These are phyloP conservation scores for Psophocarpus tetragonolobus DNA, from an alignment of 306 rosid genomes.

Conservation along the genomic window DNA sequence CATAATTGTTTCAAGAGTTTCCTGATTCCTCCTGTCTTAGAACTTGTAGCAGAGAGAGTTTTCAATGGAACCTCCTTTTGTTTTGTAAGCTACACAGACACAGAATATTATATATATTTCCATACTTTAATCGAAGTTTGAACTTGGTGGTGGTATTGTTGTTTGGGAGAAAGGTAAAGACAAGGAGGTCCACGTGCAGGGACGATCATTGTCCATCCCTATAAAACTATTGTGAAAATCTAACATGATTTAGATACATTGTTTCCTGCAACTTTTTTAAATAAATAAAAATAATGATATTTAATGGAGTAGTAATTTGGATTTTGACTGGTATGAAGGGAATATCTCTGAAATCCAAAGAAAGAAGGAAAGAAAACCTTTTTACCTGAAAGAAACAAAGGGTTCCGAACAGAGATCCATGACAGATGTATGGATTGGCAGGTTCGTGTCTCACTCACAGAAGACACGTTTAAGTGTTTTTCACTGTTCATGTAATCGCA, in stretches of 20 bases:
- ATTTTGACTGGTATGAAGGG: conserved; percentile 52
- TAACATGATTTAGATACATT: conserved; percentile 40
- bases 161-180: conserved; percentile 46
- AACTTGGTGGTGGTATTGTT: conserved; percentile 55
- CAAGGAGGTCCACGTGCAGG: conserved; percentile 72
- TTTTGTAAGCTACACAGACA: conserved; percentile 31
- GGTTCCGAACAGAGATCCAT: conserved; percentile 41
- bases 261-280: conserved; percentile 20
- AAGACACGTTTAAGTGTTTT: conserved; percentile 55
- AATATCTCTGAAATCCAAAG: conserved; percentile 42
- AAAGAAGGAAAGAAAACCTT: background rate
- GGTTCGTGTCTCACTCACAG: conserved; percentile 51
- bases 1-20: conserved; percentile 19
- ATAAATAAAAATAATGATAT: background rate
- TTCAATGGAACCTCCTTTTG: conserved; percentile 30
- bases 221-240: conserved; percentile 43
- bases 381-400: conserved; percentile 44
- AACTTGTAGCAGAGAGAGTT: conserved; percentile 26
- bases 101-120: conserved; percentile 30
- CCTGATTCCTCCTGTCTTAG: no score
- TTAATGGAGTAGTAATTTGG: conserved; percentile 30
- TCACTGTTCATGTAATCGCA: conserved; percentile 45
- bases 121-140: conserved; percentile 45
- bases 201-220: conserved; percentile 69
- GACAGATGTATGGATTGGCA: conserved; percentile 45